phyloP scores from a whole-genome alignment of 2,329 filamentous ascomycete species.

The Penicillium paneum region DNA sequence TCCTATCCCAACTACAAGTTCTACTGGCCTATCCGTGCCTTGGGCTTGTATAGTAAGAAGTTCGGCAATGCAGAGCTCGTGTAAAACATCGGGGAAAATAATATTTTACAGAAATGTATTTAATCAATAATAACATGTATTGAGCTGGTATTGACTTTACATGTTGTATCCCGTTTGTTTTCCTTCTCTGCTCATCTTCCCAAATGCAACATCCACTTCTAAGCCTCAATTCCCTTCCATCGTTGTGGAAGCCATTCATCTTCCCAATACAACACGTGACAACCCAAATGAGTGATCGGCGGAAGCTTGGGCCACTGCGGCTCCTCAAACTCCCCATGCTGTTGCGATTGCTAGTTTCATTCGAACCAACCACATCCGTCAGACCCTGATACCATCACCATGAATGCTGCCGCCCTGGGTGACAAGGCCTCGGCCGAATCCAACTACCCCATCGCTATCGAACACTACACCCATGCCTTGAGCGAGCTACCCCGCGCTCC shows the following conservation, averaged over 20 bases:
- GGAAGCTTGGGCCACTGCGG: not conserved
- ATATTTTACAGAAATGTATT: not conserved
- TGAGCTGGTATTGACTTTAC: not conserved
- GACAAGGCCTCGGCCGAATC: slow-evolving; percentile 59
- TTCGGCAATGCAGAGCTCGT: slow-evolving; percentile 63
- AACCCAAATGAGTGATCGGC: not conserved
- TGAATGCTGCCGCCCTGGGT: slow-evolving; percentile 57
- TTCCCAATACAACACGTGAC: not conserved
- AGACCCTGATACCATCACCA: slow-evolving; percentile 22
- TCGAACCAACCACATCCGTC: too few species aligned
- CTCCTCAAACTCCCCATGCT: not conserved
- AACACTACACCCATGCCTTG: slow-evolving; percentile 66
- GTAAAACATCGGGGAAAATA: slow-evolving; percentile 17
- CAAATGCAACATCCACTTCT: not conserved
- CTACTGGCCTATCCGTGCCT: slow-evolving; percentile 86
- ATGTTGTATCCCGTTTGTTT: not conserved
- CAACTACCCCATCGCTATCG: slow-evolving; percentile 66
- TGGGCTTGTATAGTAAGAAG: slow-evolving; percentile 79
- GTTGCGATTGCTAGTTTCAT: not conserved
- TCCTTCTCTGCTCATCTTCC: not conserved
- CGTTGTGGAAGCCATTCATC: too few species aligned
- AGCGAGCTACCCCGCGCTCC: slow-evolving; percentile 62
- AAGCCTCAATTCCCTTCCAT: too few species aligned
- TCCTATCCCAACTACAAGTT: slow-evolving; percentile 99
- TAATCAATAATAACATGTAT: slow-evolving; percentile 2